Conservation (phyloP, 169 alveolate genomes). For the Eimeria falciformis region DNA sequence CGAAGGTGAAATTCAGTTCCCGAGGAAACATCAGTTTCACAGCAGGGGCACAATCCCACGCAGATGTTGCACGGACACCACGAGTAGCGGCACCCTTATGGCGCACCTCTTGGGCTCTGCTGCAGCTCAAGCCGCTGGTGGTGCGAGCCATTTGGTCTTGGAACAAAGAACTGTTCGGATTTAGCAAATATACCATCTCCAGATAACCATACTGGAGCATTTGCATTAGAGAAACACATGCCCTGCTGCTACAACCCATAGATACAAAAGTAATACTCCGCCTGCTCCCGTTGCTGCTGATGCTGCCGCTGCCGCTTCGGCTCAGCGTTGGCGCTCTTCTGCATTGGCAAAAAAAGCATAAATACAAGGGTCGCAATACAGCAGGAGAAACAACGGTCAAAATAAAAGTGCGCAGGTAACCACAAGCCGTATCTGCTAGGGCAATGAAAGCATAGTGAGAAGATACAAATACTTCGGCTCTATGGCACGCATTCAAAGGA, state of each 20-base stretch:
- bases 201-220: constrained; percentile 40
- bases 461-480: too few relatives aligned
- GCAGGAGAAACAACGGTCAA: background rate
- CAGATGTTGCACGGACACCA: constrained; percentile 33
- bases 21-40: constrained; percentile 19
- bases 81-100: background rate
- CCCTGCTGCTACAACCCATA: constrained; percentile 53
- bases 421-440: background rate
- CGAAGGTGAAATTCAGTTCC: constrained; percentile 53
- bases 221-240: constrained; percentile 37
- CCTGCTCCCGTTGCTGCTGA: constrained; percentile 64
- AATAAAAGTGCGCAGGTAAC: background rate
- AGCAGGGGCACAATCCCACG: constrained; percentile 63
- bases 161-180: constrained; percentile 36
- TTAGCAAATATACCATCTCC: constrained; percentile 26
- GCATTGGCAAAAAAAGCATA: background rate
- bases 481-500: too few relatives aligned
- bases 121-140: constrained; percentile 57
- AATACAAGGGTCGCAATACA: background rate
- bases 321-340: background rate
- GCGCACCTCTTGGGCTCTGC: constrained; percentile 36
- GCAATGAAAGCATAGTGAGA: too few relatives aligned
- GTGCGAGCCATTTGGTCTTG: constrained; percentile 58
- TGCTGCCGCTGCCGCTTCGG: constrained; percentile 65
- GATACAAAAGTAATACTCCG: constrained; percentile 34